Conservation (phyloP, 768 basidiomycete species). For the Naganishia friedmannii region DNA sequence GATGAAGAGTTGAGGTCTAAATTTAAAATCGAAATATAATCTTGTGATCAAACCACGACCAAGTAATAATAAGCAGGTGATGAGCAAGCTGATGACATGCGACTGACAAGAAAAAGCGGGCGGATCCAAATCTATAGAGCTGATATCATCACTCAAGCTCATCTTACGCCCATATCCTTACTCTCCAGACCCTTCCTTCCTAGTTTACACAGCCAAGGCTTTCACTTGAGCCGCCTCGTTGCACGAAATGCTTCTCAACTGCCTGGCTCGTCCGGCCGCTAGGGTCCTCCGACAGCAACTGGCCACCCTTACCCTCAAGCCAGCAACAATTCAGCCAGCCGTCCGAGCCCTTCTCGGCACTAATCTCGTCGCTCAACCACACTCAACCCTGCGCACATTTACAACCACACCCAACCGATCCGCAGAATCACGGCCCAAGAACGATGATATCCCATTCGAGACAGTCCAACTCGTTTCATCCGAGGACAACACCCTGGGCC, state of each 20-base stretch:
- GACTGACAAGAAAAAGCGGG: slow-evolving; percentile 9
- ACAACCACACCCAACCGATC: neutral
- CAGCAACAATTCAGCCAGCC: neutral
- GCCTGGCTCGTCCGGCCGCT: neutral
- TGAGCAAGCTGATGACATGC: neutral
- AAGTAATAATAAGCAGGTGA: neutral
- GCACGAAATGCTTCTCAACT: neutral
- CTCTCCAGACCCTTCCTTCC: slow-evolving; percentile 3
- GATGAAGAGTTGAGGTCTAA: neutral
- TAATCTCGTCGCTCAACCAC: neutral
- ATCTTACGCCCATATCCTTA: neutral
- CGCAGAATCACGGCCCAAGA: slow-evolving; percentile 9
- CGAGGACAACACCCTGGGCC: slow-evolving; percentile 34
- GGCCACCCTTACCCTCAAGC: neutral
- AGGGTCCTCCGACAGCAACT: neutral
- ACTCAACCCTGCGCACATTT: neutral
- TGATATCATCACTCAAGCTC: neutral
- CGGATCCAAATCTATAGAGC: neutral
- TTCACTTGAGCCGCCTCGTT: too few species aligned
- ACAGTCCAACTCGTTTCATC: slow-evolving; percentile 43
- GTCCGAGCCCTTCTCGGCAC: neutral
- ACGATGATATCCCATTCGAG: slow-evolving; percentile 41
- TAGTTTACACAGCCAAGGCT: neutral
- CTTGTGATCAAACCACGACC: neutral
- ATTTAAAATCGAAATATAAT: too few species aligned